A percentile compares a stretch with the other conserved stretches of the same genome.
phyloP scores from a whole-genome alignment of 2,329 filamentous ascomycete genomes.

The Colletotrichum trifolii region DNA sequence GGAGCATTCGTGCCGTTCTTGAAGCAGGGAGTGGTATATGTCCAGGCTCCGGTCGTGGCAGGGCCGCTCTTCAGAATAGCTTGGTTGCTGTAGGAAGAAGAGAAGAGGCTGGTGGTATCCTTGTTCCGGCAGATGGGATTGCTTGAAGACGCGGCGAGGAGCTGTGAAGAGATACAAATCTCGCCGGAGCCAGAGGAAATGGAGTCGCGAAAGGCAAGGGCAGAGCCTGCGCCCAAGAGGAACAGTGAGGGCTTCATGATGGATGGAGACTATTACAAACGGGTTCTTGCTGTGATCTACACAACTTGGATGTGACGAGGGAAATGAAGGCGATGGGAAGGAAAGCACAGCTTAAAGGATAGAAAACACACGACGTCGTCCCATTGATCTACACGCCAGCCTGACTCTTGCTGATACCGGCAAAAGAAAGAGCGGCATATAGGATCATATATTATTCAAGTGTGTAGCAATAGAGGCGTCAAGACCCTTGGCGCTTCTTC shows the following conservation, averaged over 20 bases:
- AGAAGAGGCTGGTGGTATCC: conserved; percentile 35
- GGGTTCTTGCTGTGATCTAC: conserved; percentile 25
- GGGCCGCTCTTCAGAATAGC: conserved; percentile 10
- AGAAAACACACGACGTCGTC: conserved; percentile 24
- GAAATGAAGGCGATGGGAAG: not conserved
- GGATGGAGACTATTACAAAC: not conserved
- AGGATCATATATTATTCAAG: conserved; percentile 8
- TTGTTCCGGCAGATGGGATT: conserved; percentile 38
- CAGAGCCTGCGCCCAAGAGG: conserved; percentile 14
- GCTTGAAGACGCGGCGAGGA: conserved; percentile 31
- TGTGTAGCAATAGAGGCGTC: not conserved
- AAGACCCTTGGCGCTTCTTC: conserved; percentile 25
- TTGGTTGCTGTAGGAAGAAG: conserved; percentile 9
- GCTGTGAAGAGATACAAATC: conserved; percentile 36
- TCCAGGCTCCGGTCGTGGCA: conserved; percentile 15
- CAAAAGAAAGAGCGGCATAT: not conserved
- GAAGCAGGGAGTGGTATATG: conserved; percentile 28
- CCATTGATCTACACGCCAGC: conserved; percentile 19
- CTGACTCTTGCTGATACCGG: not conserved
- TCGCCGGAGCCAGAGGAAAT: conserved; percentile 32
- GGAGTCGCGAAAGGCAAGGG: conserved; percentile 34
- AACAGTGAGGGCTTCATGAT: conserved; percentile 33
- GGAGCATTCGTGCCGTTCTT: conserved; percentile 29
- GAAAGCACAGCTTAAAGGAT: not conserved
- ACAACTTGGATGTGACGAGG: not conserved